phyloP scores from a whole-genome alignment of 108 stramenopile genomes.

The Thalassiosira profunda region DNA sequence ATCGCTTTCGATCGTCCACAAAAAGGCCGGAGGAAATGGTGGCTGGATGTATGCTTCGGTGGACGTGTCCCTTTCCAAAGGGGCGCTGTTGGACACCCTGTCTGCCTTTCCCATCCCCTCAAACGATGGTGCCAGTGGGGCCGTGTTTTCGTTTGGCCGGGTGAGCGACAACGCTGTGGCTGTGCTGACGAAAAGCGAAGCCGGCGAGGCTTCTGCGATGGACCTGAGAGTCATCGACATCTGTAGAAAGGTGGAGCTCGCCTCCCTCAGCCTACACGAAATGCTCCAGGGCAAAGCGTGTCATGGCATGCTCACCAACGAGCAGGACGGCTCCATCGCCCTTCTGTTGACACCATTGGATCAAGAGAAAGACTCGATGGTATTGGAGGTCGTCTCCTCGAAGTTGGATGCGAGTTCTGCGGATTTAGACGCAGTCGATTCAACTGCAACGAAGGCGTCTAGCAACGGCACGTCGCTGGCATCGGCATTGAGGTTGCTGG shows the following conservation, averaged over 20 bases:
- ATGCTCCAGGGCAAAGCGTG: conserved; percentile 35
- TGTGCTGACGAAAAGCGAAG: conserved; percentile 20
- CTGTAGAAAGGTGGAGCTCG: conserved; percentile 42
- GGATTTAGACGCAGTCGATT: no score
- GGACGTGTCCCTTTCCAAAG: conserved; percentile 7
- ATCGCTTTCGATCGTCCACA: conserved; percentile 27
- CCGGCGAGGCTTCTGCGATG: neutral
- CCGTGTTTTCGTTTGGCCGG: conserved; percentile 46
- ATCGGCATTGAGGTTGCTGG: conserved; percentile 34
- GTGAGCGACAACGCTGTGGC: conserved; percentile 32
- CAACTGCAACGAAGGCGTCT: no score
- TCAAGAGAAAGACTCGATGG: conserved; percentile 14
- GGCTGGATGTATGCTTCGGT: conserved; percentile 34
- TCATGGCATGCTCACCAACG: conserved; percentile 45
- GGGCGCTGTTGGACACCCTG: conserved; percentile 6
- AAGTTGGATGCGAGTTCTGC: neutral
- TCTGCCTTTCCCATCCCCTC: conserved; percentile 23
- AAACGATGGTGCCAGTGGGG: neutral
- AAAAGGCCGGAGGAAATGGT: conserved; percentile 8
- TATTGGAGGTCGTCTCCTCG: conserved; percentile 22
- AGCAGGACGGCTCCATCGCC: conserved; percentile 40
- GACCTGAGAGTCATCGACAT: conserved; percentile 43
- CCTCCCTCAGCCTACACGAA: conserved; percentile 16
- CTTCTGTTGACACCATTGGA: conserved; percentile 23
- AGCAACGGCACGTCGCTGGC: conserved; percentile 22